Conservation (phyloP, 202 grass and related monocot genomes). For the Elaeis oleifera region DNA sequence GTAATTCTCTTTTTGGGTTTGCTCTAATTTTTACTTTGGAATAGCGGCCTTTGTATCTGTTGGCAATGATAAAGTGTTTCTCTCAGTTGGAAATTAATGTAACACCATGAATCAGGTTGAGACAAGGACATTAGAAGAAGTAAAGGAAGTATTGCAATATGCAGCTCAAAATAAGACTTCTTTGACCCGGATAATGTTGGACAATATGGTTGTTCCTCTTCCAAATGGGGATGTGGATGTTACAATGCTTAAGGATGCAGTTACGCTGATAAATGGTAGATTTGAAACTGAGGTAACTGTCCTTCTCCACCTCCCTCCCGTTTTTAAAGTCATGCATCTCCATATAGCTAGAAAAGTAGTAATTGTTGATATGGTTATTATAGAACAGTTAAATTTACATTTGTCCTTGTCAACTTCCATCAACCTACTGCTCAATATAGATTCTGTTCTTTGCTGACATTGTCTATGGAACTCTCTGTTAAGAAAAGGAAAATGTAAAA, state of each 20-base stretch:
- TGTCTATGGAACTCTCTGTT: too few relatives aligned
- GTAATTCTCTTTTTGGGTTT: too few relatives aligned
- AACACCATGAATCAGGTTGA: constrained; percentile 53
- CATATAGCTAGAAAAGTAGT: neutral
- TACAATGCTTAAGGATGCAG: constrained; percentile 84
- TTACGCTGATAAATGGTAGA: constrained; percentile 75
- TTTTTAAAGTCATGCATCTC: neutral
- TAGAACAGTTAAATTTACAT: too few relatives aligned
- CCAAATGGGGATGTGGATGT: constrained; percentile 72
- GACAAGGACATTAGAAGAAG: constrained; percentile 85
- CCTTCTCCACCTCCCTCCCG: neutral
- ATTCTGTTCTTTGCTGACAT: too few relatives aligned
- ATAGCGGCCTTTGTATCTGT: too few relatives aligned
- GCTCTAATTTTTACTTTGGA: too few relatives aligned
- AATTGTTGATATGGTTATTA: too few relatives aligned
- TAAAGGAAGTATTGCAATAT: constrained; percentile 70
- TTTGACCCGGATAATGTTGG: constrained; percentile 88
- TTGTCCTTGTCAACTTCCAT: too few relatives aligned
- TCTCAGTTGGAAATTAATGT: neutral
- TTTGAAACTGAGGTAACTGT: constrained; percentile 85
- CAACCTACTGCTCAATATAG: too few relatives aligned
- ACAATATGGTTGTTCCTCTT: constrained; percentile 92
- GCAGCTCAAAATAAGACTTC: constrained; percentile 56
- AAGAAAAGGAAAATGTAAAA: too few relatives aligned
- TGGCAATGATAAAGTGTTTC: neutral